Base-by-base conservation (phyloP, 2,329 filamentous ascomycete genomes). In the Colletotrichum filicis region DNA sequence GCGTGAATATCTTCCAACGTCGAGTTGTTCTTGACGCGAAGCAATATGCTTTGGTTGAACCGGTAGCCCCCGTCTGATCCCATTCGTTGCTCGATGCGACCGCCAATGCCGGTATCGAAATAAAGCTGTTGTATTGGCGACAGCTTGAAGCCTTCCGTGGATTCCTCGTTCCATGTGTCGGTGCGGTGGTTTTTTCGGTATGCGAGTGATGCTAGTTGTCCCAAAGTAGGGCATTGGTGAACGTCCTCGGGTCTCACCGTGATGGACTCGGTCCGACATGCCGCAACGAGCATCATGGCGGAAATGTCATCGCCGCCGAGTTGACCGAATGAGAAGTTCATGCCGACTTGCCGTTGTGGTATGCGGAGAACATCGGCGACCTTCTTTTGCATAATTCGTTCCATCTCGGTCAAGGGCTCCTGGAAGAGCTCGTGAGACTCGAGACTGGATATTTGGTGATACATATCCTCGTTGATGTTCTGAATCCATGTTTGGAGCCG, bases 91-190 rank as follows among this genome's bases (percentile, higher is more conserved):
- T 79, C 78, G 12, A 76, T 71, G 60, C 82, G 79, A 1, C 80
- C 81, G 5, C 84, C 84, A 78, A 87, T 84, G 2, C 80, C 78
- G 0, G 86, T 87, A 74, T 86, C 82, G 64, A 89, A 88, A 76
- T 87, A 88, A 4, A 90, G 80, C 67, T 86, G 85, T 78, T 90
- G 88, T 84, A 89, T 89, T 3, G 87, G 84, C 1, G 87, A 86
- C 11, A 89, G 81, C 11, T 85, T 84, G 74, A 88, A 89, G 37
- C 73, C 80, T 24, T 83, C 82, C 9, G 76, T 68, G 1, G 76
- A 77, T 49, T 82, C 76, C 28, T 82, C 83, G 37, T 78, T 80
- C 75, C 81, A 80, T 22, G 78, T 77, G 16, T 78, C 78, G 4
- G 76, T 77, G 57, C 80, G 71, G 11, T 77, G 76, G 5, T 78